Percentiles rank a stretch among this genome's conserved stretches.
These are phyloP conservation scores for Xerocomus amazonicus DNA, from an alignment of 1,284 basidiomycete species.

Conservation along the genomic window DNA sequence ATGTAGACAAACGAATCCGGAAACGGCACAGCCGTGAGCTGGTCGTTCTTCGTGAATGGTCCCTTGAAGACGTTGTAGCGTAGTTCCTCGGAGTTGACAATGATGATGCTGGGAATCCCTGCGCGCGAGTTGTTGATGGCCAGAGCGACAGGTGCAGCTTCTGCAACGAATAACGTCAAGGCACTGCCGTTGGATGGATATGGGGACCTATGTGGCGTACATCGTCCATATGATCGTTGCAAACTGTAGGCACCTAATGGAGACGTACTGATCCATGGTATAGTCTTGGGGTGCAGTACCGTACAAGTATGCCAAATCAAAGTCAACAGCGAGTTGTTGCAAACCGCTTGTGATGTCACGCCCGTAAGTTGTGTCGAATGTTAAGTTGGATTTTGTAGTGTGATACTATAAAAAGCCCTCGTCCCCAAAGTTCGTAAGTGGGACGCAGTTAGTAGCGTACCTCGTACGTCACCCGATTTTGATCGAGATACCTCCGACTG, in stretches of 20 bases:
- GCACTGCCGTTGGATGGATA: conserved; percentile 66
- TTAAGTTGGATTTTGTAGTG: conserved; percentile 37
- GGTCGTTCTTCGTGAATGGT: conserved; percentile 75
- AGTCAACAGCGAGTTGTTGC: conserved; percentile 46
- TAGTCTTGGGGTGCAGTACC: conserved; percentile 75
- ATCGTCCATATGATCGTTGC: neutral
- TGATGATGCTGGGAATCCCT: conserved; percentile 60
- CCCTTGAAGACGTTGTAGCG: conserved; percentile 73
- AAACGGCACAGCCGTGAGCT: conserved; percentile 70
- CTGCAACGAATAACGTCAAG: conserved; percentile 56
- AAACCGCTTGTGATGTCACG: conserved; percentile 53
- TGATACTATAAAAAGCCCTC: conserved; percentile 51
- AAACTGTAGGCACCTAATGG: neutral
- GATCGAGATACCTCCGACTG: conserved; percentile 68
- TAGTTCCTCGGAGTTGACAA: conserved; percentile 71
- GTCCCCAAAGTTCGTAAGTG: neutral
- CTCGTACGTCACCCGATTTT: conserved; percentile 70
- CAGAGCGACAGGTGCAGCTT: conserved; percentile 57
- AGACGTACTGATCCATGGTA: conserved; percentile 53
- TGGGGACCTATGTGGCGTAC: conserved; percentile 41
- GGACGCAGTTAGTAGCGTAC: conserved; percentile 30
- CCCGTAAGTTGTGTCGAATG: conserved; percentile 59
- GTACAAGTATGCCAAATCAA: conserved; percentile 52
- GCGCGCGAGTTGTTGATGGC: conserved; percentile 59
- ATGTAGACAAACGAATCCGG: conserved; percentile 58